Evolutionary conservation across 768 basidiomycete species (phyloP).

Genomic region (Boletellus sp.): DNA sequence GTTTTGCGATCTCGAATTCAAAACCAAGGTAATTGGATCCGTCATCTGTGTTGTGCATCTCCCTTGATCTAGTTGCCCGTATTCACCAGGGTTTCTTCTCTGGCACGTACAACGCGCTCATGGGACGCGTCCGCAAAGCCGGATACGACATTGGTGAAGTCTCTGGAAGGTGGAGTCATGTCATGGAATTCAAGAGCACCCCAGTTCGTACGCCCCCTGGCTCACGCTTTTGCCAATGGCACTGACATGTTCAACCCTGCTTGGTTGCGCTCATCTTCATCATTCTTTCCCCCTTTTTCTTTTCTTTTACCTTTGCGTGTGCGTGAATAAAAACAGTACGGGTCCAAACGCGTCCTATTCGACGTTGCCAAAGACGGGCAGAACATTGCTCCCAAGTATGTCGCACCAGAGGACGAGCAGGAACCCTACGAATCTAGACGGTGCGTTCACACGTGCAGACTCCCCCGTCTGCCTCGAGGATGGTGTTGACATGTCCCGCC

Average conservation of each 20-base stretch:
- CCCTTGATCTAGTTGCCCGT: neutral
- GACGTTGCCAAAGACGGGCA: slow-evolving; percentile 76
- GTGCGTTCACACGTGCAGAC: slow-evolving; percentile 36
- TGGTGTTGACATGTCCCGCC: too few relatives aligned
- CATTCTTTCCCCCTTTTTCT: neutral
- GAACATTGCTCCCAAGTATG: slow-evolving; percentile 74
- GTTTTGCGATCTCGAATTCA: slow-evolving; percentile 88
- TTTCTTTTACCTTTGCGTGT: neutral
- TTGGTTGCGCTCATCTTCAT: too few relatives aligned
- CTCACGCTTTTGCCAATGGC: neutral
- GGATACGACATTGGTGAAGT: slow-evolving; percentile 76
- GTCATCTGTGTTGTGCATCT: neutral
- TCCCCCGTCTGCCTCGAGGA: too few relatives aligned
- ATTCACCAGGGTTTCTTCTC: slow-evolving; percentile 84
- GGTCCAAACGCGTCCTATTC: slow-evolving; percentile 74
- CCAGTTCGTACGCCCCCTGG: slow-evolving; percentile 44
- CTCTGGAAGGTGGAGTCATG: slow-evolving; percentile 84
- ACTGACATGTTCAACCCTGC: neutral
- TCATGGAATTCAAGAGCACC: slow-evolving; percentile 77
- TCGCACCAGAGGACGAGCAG: slow-evolving; percentile 83
- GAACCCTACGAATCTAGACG: slow-evolving; percentile 87
- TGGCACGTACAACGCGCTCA: slow-evolving; percentile 89
- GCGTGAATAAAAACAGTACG: slow-evolving; percentile 41
- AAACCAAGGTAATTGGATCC: slow-evolving; percentile 71
- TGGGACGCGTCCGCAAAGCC: slow-evolving; percentile 70